A percentile compares a stretch with the other conserved stretches of the same genome.
These are phyloP conservation scores for Turritis glabra DNA, from an alignment of 345 rosid genomes.

Conservation along the genomic window DNA sequence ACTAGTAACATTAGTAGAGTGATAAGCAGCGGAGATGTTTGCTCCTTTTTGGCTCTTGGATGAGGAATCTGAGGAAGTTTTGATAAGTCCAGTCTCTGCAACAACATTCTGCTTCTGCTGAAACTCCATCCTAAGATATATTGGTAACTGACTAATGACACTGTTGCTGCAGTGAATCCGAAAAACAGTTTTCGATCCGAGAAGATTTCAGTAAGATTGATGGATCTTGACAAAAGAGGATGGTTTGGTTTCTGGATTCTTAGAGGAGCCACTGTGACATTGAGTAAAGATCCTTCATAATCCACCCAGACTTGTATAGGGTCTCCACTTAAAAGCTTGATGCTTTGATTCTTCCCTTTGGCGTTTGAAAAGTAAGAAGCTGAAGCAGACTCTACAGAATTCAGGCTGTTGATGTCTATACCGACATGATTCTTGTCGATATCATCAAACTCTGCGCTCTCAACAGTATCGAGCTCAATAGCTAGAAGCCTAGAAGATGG, in stretches of 20 bases:
- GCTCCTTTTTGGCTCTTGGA: neutral
- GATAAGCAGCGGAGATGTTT: constrained; percentile 29
- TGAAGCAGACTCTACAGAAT: constrained; percentile 39
- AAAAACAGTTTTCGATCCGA: constrained; percentile 36
- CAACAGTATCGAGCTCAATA: constrained; percentile 56
- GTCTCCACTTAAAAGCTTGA: constrained; percentile 43
- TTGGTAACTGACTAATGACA: constrained; percentile 41
- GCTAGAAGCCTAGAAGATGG: constrained; percentile 48
- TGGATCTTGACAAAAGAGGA: constrained; percentile 51
- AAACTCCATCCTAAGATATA: constrained; percentile 74
- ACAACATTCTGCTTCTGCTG: constrained; percentile 41
- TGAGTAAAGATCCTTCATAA: constrained; percentile 44
- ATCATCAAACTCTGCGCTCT: constrained; percentile 49
- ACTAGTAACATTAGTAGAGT: constrained; percentile 23
- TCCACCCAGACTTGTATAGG: constrained; percentile 63
- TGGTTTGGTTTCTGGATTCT: constrained; percentile 35
- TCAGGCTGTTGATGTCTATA: constrained; percentile 49
- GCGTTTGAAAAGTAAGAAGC: constrained; percentile 44
- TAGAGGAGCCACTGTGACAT: constrained; percentile 53
- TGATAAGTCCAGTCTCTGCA: constrained; percentile 39
- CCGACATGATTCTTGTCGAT: constrained; percentile 58
- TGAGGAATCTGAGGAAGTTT: constrained; percentile 56
- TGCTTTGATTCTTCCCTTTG: constrained; percentile 33
- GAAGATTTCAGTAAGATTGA: constrained; percentile 48
- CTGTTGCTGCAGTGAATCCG: constrained; percentile 65